Evolutionary conservation across 192 early-diverging fungal species (phyloP).

Genomic region (Borealophlyctis nickersoniae): DNA sequence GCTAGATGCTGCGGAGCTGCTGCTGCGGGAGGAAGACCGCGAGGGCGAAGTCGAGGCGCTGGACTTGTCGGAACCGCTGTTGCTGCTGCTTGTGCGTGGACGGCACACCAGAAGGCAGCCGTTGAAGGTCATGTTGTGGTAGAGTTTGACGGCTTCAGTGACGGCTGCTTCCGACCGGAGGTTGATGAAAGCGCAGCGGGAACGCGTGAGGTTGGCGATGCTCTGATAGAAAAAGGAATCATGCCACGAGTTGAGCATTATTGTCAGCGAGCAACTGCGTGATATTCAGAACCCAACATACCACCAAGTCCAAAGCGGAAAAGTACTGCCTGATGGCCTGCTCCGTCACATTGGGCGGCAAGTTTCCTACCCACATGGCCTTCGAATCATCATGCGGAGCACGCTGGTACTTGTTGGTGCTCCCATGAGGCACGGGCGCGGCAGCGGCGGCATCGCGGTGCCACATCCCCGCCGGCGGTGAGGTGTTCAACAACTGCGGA

Average conservation of each 20-base stretch:
- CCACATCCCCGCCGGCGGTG: too few species aligned
- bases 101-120: conserved; percentile 22
- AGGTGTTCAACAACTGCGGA: too few species aligned
- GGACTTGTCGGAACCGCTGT: too few species aligned
- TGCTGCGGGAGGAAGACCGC: too few species aligned
- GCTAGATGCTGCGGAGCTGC: too few species aligned
- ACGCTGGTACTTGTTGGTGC: too few species aligned
- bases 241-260: too few species aligned
- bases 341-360: conserved; percentile 16
- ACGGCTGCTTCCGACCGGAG: conserved; percentile 9
- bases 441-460: too few species aligned
- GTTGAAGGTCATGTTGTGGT: conserved; percentile 15
- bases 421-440: too few species aligned
- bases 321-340: conserved; percentile 16
- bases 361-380: conserved; percentile 29
- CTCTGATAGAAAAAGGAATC: too few species aligned
- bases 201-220: conserved; percentile 7
- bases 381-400: conserved; percentile 18
- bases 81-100: too few species aligned
- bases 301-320: conserved; percentile 1
- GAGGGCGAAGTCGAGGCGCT: too few species aligned
- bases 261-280: background rate
- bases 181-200: conserved; percentile 29
- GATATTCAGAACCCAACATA: background rate
- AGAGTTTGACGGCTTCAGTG: conserved; percentile 10